phyloP scores from a whole-genome alignment of 192 early-diverging fungal genomes.

The Backusella macrospora region DNA sequence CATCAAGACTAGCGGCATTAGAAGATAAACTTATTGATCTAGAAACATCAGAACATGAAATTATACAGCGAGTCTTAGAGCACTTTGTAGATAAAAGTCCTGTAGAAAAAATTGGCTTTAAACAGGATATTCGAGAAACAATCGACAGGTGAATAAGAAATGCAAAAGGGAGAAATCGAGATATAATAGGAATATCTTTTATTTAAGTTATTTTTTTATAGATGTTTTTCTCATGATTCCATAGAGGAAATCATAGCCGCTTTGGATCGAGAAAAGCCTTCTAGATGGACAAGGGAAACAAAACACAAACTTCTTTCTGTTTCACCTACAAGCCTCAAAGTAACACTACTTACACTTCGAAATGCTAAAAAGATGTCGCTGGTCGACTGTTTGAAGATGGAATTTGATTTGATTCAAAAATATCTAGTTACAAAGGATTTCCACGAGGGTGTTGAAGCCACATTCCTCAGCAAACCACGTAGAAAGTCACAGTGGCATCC shows the following conservation, averaged over 20 bases:
- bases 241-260: conserved; percentile 82
- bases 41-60: conserved; percentile 77
- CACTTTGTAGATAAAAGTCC: conserved; percentile 77
- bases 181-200: not conserved
- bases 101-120: conserved; percentile 45
- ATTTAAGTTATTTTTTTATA: conserved; percentile 15
- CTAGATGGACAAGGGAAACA: conserved; percentile 70
- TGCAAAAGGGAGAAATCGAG: not conserved
- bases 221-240: conserved; percentile 83
- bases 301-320: conserved; percentile 61
- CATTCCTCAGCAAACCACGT: conserved; percentile 69
- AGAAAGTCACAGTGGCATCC: conserved; percentile 75
- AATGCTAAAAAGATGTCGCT: conserved; percentile 67
- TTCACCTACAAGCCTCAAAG: conserved; percentile 86
- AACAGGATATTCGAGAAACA: conserved; percentile 50
- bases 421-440: conserved; percentile 83
- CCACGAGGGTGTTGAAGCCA: conserved; percentile 81
- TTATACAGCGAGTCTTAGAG: conserved; percentile 87
- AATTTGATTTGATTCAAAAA: conserved; percentile 78
- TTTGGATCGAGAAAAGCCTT: conserved; percentile 70
- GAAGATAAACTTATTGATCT: conserved; percentile 84
- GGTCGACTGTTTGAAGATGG: conserved; percentile 80
- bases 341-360: conserved; percentile 83
- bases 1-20: conserved; percentile 75
- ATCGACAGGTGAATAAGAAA: conserved; percentile 64